Conservation (phyloP, 1,284 basidiomycete genomes). For the Sutorius eximius region DNA sequence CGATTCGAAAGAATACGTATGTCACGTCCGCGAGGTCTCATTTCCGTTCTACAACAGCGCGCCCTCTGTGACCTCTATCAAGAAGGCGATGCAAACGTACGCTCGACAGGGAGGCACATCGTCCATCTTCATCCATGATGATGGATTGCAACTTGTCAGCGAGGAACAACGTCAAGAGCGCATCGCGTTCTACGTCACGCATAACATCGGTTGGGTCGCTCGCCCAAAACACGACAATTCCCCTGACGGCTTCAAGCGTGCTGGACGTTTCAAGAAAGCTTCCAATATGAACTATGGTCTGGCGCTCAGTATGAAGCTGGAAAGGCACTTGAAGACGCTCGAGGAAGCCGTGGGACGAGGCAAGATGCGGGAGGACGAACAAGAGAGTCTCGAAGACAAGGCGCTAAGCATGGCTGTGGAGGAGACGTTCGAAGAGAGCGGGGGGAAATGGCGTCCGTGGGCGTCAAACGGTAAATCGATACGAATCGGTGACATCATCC, state of each 20-base stretch:
- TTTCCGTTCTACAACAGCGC: conserved; percentile 45
- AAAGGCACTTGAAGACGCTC: conserved; percentile 63
- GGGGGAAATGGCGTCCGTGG: conserved; percentile 58
- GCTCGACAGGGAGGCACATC: conserved; percentile 81
- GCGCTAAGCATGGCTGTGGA: conserved; percentile 67
- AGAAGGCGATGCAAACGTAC: conserved; percentile 86
- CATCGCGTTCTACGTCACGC: conserved; percentile 73
- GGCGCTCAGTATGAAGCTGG: conserved; percentile 71
- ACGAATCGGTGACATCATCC: conserved; percentile 63
- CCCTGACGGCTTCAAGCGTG: conserved; percentile 64
- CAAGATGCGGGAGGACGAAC: conserved; percentile 37
- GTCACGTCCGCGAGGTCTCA: neutral
- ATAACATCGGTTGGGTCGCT: conserved; percentile 83
- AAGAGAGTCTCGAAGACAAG: conserved; percentile 52
- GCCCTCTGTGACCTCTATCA: conserved; percentile 77
- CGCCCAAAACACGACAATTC: conserved; percentile 64
- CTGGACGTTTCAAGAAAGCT: conserved; percentile 88
- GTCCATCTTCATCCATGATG: conserved; percentile 74
- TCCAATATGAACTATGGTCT: conserved; percentile 89
- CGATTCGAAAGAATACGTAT: neutral
- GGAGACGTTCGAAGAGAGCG: conserved; percentile 62
- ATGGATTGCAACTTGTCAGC: conserved; percentile 67
- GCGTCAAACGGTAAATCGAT: conserved; percentile 59
- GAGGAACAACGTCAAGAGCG: conserved; percentile 65
- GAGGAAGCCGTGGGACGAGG: conserved; percentile 40